phyloP scores from a whole-genome alignment of 148 eudicot species.

The Chenopodium quinoa region DNA sequence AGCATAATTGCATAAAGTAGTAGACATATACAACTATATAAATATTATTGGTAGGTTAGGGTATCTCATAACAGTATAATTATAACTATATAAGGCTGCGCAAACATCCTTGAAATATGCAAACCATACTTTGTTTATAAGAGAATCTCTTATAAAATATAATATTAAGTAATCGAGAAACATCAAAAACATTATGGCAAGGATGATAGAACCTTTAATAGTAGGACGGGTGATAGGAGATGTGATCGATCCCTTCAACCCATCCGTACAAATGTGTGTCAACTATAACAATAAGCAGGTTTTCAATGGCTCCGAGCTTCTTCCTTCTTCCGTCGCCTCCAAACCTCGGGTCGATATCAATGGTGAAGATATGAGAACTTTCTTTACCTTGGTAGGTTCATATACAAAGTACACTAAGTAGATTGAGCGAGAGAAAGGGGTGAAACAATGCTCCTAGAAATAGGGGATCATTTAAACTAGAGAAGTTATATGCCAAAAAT shows the following conservation, averaged over 20 bases:
- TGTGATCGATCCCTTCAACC: conserved; percentile 64
- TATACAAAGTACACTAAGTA: too few relatives aligned
- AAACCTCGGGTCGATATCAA: conserved; percentile 61
- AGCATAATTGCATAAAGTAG: neutral
- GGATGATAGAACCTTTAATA: conserved; percentile 48
- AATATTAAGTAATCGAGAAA: neutral
- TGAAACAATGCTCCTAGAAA: neutral
- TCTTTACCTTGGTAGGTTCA: conserved; percentile 66
- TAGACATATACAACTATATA: neutral
- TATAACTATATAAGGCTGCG: neutral
- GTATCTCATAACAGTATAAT: conserved; percentile 10
- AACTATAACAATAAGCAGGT: conserved; percentile 53
- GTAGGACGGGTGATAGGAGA: conserved; percentile 85
- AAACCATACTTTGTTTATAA: neutral
- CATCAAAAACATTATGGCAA: conserved; percentile 34
- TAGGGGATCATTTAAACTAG: neutral
- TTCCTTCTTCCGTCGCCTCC: conserved; percentile 53
- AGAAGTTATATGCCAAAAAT: too few relatives aligned
- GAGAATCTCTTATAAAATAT: neutral
- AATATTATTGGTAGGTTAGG: neutral
- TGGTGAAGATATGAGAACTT: conserved; percentile 69
- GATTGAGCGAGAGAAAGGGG: too few relatives aligned
- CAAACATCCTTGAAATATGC: neutral
- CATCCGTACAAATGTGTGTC: conserved; percentile 47
- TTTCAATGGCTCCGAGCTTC: conserved; percentile 69